These are phyloP conservation scores for Pseudonectria buxi DNA, from an alignment of 2,329 filamentous ascomycete genomes.

Conservation along the genomic window DNA sequence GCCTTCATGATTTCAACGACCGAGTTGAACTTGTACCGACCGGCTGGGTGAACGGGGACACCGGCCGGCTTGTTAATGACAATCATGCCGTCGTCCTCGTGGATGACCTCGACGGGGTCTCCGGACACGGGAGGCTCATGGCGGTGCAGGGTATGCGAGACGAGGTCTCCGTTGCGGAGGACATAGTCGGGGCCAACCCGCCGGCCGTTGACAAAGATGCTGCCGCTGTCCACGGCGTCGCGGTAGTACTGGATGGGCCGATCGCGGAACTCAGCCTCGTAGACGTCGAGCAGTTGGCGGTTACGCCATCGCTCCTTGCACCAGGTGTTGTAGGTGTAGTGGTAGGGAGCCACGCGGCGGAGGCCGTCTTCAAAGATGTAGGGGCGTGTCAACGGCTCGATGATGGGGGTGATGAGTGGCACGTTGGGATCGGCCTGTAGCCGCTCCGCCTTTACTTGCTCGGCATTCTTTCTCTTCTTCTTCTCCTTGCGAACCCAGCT, in stretches of 20 bases:
- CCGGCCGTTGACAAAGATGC: slow-evolving; percentile 74
- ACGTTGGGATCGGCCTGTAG: slow-evolving; percentile 10
- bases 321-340: slow-evolving; percentile 90
- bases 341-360: slow-evolving; percentile 77
- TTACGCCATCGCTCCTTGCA: slow-evolving; percentile 93
- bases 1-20: slow-evolving; percentile 88
- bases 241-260: slow-evolving; percentile 80
- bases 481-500: too few species aligned
- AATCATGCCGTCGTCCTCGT: slow-evolving; percentile 88
- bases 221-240: slow-evolving; percentile 71
- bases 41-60: slow-evolving; percentile 90
- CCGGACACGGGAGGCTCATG: slow-evolving; percentile 91
- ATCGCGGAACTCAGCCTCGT: slow-evolving; percentile 87
- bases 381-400: slow-evolving; percentile 49
- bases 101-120: slow-evolving; percentile 71
- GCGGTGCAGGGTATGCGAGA: slow-evolving; percentile 89
- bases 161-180: slow-evolving; percentile 81
- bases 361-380: slow-evolving; percentile 82
- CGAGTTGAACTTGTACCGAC: slow-evolving; percentile 92
- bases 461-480: too few species aligned
- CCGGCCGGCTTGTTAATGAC: slow-evolving; percentile 97
- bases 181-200: slow-evolving; percentile 59
- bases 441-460: too few species aligned
- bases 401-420: slow-evolving; percentile 27
- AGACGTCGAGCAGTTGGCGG: slow-evolving; percentile 75